Percentiles rank a stretch among this genome's conserved stretches.
Evolutionary conservation across 2,329 filamentous ascomycete species (phyloP).

Genomic region (Coniochaeta prunicola): DNA sequence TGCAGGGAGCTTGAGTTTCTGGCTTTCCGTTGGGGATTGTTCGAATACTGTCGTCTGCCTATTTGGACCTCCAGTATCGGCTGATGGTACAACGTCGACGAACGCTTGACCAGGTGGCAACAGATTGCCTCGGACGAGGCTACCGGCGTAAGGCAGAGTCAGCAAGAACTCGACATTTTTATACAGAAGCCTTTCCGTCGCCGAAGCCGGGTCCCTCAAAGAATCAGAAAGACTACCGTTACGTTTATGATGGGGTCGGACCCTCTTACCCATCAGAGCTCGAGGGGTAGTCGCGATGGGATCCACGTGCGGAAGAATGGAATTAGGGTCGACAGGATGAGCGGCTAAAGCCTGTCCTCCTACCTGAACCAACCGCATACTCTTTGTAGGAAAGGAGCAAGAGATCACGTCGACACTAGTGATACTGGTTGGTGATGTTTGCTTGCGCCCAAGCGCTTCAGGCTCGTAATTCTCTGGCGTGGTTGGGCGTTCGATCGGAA

Average conservation of each 20-base stretch:
- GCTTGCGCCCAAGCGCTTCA: conserved; percentile 23
- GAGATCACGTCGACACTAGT: conserved; percentile 55
- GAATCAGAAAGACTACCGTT: conserved; percentile 87
- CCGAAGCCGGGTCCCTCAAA: conserved; percentile 56
- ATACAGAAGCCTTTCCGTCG: conserved; percentile 39
- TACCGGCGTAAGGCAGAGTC: conserved; percentile 66
- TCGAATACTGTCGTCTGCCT: conserved; percentile 49
- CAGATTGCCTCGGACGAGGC: conserved; percentile 78
- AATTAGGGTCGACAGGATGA: conserved; percentile 49
- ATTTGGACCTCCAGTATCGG: conserved; percentile 34
- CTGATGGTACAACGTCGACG: conserved; percentile 58
- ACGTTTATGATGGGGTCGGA: conserved; percentile 64
- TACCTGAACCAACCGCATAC: conserved; percentile 29
- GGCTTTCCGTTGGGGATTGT: conserved; percentile 24
- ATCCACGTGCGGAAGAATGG: conserved; percentile 36
- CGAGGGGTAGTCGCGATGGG: conserved; percentile 52
- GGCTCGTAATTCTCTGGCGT: conserved; percentile 35
- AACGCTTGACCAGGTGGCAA: conserved; percentile 77
- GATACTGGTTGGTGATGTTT: conserved; percentile 48
- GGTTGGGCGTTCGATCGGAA: conserved; percentile 34
- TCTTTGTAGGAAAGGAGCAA: conserved; percentile 55
- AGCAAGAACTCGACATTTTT: conserved; percentile 52
- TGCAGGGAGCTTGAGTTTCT: conserved; percentile 36
- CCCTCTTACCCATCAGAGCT: conserved; percentile 49
- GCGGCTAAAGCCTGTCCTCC: conserved; percentile 37